Evolutionary conservation across 1,139 yeast genomes (phyloP).

Genomic region (Pichia sp.): DNA sequence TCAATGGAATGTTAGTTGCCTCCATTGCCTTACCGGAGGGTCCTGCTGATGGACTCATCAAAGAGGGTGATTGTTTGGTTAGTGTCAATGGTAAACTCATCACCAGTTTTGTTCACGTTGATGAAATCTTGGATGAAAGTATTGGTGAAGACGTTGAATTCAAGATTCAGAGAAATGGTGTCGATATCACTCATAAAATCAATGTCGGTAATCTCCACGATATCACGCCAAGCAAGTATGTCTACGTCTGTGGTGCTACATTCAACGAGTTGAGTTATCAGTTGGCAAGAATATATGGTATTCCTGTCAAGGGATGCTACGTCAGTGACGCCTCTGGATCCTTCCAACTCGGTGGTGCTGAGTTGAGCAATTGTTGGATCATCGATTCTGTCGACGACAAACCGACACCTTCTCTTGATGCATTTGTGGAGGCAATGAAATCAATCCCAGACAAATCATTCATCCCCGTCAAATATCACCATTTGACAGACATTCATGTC

Average conservation of each 20-base stretch:
- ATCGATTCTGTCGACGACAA: conserved; percentile 71
- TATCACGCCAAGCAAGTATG: conserved; percentile 75
- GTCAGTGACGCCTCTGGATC: conserved; percentile 75
- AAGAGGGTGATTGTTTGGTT: conserved; percentile 82
- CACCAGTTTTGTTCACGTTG: conserved; percentile 72
- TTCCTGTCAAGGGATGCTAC: conserved; percentile 80
- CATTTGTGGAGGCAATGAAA: conserved; percentile 73
- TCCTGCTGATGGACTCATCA: conserved; percentile 66
- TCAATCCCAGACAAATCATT: conserved; percentile 68
- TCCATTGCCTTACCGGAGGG: conserved; percentile 82
- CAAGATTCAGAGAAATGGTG: conserved; percentile 70
- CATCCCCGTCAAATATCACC: conserved; percentile 68
- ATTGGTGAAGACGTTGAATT: conserved; percentile 57
- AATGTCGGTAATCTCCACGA: conserved; percentile 68
- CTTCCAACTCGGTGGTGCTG: conserved; percentile 51
- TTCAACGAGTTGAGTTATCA: conserved; percentile 85
- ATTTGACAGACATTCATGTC: conserved; percentile 74
- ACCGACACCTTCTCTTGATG: conserved; percentile 65
- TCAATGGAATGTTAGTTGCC: conserved; percentile 80
- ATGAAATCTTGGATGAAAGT: conserved; percentile 68
- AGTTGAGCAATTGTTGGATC: conserved; percentile 64
- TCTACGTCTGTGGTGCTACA: conserved; percentile 80
- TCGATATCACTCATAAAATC: conserved; percentile 43
- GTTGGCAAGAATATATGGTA: conserved; percentile 75
- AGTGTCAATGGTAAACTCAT: conserved; percentile 63